Evolutionary conservation across 2,329 filamentous ascomycete genomes (phyloP).

Genomic region (Metarhizium sp.): DNA sequence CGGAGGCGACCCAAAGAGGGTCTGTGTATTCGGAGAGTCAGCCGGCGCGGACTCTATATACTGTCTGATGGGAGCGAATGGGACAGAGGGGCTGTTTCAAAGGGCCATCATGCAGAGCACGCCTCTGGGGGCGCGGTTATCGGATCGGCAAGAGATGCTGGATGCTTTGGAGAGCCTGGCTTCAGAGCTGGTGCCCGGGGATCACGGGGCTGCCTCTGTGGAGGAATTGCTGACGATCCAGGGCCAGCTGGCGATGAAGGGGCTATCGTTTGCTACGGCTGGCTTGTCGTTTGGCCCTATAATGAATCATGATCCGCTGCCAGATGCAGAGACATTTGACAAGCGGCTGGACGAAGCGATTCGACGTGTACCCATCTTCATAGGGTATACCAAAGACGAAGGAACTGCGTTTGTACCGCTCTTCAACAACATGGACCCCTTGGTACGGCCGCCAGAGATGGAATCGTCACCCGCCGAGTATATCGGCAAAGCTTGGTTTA

Average conservation of each 20-base stretch:
- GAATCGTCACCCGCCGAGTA: too few relatives aligned
- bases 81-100: constrained; percentile 6
- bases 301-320: too few relatives aligned
- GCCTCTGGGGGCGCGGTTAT: constrained; percentile 3
- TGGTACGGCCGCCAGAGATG: too few relatives aligned
- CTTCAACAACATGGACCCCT: too few relatives aligned
- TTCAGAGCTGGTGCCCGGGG: too few relatives aligned
- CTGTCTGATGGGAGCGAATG: constrained; percentile 7
- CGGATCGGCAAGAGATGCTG: too few relatives aligned
- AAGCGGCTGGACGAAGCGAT: constrained; percentile 1
- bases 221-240: background rate
- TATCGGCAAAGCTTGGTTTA: too few relatives aligned
- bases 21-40: constrained; percentile 31
- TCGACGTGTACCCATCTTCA: background rate
- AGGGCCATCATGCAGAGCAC: constrained; percentile 10
- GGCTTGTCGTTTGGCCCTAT: too few relatives aligned
- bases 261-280: too few relatives aligned
- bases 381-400: constrained; percentile 5
- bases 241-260: too few relatives aligned
- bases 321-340: background rate
- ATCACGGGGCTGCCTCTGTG: too few relatives aligned
- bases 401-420: constrained; percentile 3
- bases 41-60: constrained; percentile 41
- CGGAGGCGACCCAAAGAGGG: constrained; percentile 53
- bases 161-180: too few relatives aligned